Conservation (phyloP, 2,329 filamentous ascomycete genomes). For the Pseudogymnoascus sp. region DNA sequence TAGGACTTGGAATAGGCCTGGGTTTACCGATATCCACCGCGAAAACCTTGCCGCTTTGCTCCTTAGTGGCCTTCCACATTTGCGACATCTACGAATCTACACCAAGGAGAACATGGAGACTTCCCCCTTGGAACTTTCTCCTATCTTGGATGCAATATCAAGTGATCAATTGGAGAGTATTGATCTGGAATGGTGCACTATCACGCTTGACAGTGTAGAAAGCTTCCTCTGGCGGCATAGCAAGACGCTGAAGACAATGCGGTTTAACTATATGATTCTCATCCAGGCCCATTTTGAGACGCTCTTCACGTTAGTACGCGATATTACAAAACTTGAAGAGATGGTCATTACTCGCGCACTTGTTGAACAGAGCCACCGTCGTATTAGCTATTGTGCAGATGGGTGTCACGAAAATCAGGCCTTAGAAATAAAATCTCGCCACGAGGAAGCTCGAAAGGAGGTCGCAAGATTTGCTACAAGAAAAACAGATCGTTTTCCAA, state of each 20-base stretch:
- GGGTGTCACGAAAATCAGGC: background rate
- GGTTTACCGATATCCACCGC: background rate
- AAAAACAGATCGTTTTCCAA: background rate
- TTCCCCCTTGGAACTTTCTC: background rate
- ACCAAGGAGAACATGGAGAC: background rate
- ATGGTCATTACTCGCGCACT: background rate
- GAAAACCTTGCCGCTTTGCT: background rate
- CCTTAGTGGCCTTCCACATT: background rate
- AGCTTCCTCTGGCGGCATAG: background rate
- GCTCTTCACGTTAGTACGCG: background rate
- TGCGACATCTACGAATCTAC: background rate
- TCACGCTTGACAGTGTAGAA: background rate
- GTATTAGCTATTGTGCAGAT: background rate
- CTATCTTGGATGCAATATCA: background rate
- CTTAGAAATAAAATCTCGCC: background rate
- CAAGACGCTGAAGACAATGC: background rate
- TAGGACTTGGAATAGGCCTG: background rate
- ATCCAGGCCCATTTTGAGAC: background rate
- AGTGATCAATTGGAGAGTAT: background rate
- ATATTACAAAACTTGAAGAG: background rate
- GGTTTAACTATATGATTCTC: background rate
- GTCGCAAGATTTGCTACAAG: background rate
- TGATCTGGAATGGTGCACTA: background rate
- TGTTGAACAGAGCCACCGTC: background rate
- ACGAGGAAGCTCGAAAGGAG: background rate